Conservation (phyloP, 192 early-diverging fungal species). For the Entomortierella chlamydospora region DNA sequence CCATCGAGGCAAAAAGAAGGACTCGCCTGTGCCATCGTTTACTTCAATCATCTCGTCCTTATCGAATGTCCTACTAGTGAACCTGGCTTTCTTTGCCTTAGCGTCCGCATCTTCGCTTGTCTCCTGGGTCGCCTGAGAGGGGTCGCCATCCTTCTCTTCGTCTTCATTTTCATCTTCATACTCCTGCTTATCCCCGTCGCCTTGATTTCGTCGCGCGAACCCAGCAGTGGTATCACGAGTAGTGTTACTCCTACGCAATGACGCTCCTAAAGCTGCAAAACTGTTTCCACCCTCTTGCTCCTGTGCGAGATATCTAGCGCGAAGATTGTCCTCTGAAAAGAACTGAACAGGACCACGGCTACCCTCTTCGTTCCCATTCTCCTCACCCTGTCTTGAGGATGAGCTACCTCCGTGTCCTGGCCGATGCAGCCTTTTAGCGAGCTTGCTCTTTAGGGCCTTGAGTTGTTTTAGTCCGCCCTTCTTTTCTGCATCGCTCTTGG, state of each 20-base stretch:
- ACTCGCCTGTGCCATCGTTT: constrained; percentile 48
- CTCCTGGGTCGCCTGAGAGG: neutral
- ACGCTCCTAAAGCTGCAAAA: constrained; percentile 36
- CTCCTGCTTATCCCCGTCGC: constrained; percentile 40
- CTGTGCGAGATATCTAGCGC: constrained; percentile 38
- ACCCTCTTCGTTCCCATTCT: constrained; percentile 9
- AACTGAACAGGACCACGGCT: constrained; percentile 48
- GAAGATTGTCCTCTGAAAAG: constrained; percentile 55
- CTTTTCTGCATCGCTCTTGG: constrained; percentile 54
- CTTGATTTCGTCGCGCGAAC: constrained; percentile 2
- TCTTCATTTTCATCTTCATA: constrained; percentile 19
- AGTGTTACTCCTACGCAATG: constrained; percentile 48
- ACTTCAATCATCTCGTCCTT: constrained; percentile 56
- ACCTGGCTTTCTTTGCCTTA: constrained; percentile 40
- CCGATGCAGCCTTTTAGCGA: constrained; percentile 47
- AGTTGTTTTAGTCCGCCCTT: constrained; percentile 54
- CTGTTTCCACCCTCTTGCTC: constrained; percentile 40
- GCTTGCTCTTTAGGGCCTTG: constrained; percentile 47
- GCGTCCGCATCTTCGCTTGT: constrained; percentile 14
- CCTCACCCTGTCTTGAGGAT: constrained; percentile 5
- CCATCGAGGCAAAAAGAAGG: constrained; percentile 54
- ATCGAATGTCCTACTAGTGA: constrained; percentile 49
- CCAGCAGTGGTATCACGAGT: constrained; percentile 28
- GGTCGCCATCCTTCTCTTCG: constrained; percentile 10
- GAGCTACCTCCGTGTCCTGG: constrained; percentile 36